A percentile compares a stretch with the other conserved stretches of the same genome.
Conservation (phyloP, 306 rosid genomes). For the Quercus suber region DNA sequence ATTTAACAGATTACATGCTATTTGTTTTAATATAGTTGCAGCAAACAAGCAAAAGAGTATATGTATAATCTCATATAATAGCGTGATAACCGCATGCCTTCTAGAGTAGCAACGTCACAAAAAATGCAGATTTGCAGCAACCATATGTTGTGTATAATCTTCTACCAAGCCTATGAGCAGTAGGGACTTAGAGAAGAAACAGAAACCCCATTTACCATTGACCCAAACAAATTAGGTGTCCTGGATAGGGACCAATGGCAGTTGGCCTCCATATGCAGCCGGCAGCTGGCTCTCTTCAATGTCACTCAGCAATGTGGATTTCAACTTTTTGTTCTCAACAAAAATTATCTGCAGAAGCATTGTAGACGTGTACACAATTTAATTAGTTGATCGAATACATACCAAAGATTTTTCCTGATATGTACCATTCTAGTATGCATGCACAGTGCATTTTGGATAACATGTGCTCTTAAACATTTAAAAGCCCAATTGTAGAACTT, state of each 20-base stretch:
- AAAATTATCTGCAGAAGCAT: slow-evolving; percentile 54
- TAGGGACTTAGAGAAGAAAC: neutral
- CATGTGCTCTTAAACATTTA: neutral
- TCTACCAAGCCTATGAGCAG: neutral
- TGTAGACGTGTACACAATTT: neutral
- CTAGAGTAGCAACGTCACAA: neutral
- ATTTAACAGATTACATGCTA: neutral
- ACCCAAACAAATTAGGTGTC: slow-evolving; percentile 22
- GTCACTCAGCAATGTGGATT: slow-evolving; percentile 53
- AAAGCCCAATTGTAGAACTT: neutral
- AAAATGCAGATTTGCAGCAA: neutral
- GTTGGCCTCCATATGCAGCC: slow-evolving; percentile 52
- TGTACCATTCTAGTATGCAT: neutral
- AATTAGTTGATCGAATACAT: neutral
- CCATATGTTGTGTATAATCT: neutral
- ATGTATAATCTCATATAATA: neutral
- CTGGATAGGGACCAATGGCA: slow-evolving; percentile 61
- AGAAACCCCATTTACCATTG: neutral
- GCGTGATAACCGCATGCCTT: too few species aligned
- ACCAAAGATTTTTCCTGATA: neutral
- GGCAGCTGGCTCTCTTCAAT: slow-evolving; percentile 79
- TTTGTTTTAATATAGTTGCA: neutral
- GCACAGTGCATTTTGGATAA: neutral
- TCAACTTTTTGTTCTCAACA: slow-evolving; percentile 52
- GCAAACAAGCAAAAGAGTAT: neutral